phyloP scores from a whole-genome alignment of 2,329 filamentous ascomycete species.

The Apiospora pterosperma region DNA sequence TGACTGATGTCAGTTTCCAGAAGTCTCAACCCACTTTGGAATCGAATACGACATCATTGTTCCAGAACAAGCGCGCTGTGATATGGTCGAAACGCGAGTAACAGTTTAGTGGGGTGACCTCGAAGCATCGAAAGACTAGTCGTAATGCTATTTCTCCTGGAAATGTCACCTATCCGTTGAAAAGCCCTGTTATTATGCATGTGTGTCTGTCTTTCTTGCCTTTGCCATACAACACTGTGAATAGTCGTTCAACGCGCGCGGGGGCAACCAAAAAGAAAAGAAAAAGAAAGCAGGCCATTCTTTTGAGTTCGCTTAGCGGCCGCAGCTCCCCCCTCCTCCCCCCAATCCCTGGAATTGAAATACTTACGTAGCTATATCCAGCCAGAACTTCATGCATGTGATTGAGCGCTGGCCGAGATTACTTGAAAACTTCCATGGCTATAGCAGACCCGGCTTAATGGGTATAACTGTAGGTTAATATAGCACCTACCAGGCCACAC shows the following conservation, averaged over 20 bases:
- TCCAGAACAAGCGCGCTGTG: constrained; percentile 1
- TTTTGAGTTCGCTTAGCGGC: neutral
- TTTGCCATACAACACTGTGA: neutral
- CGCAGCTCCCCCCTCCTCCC: neutral
- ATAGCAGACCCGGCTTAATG: constrained; percentile 5
- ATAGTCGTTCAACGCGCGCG: neutral
- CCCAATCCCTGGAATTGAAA: neutral
- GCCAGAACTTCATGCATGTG: constrained; percentile 3
- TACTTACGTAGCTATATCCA: too few relatives aligned
- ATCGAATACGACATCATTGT: constrained; percentile 5
- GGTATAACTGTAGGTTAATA: neutral
- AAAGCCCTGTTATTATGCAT: too few relatives aligned
- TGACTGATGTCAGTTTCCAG: constrained; percentile 4
- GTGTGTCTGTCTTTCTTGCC: neutral
- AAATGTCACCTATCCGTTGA: neutral
- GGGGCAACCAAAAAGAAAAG: neutral
- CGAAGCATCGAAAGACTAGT: neutral
- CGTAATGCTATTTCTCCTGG: neutral
- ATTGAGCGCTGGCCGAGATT: constrained; percentile 4
- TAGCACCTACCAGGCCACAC: neutral
- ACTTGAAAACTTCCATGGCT: neutral
- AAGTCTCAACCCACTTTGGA: neutral
- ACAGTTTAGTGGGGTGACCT: constrained; percentile 2
- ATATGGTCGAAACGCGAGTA: constrained; percentile 7
- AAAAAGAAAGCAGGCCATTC: too few relatives aligned